Base-by-base conservation (phyloP, 2,329 filamentous ascomycete genomes). In the Ascochyta koolunga region DNA sequence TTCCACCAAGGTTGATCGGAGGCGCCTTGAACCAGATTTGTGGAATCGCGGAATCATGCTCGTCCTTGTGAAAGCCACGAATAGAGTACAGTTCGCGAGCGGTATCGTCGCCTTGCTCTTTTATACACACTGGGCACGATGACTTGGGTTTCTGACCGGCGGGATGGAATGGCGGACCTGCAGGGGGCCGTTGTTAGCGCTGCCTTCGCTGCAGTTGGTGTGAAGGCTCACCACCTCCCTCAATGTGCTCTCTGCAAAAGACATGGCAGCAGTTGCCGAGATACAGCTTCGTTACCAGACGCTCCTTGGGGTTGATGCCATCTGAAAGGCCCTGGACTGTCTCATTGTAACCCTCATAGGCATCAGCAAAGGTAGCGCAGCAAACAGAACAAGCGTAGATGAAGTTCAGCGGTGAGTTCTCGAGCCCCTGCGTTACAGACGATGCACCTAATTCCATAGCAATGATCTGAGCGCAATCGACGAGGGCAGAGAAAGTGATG, bases 311-410 rank as follows among this genome's bases (percentile, higher is more conserved):
- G 27, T 68, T 71, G 56, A 71, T 67, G 8, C 72, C 71, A 35
- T 73, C 71, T 43, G 69, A 71, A 13, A 79, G 68, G 24, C 75
- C 75, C 24, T 69, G 62, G 10, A 72, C 68, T 18, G 75, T 72
- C 46, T 72, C 70, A 18, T 71, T 65, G 31, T 67, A 55, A n/a
- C 67, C 68, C 7, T 70, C 68, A 61, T 81, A 81, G 22, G 81
- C 66, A 25, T 81, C 79, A 18, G 76, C 71, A 32, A 80, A 71
- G 6, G 75, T 76, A 9, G 70, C 70, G 41, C 79, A 77, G 61
- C 81, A 83, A 32, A 81, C 59, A 24, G 71, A 71, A 63, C 81
- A 83, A 57, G 76, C 77, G 63, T 82, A 80, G 44, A 82, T 76
- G 54, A 81, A 70, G 54, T 82, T 75, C 46, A 75, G 66, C 7